These are phyloP conservation scores for Amaranthus tricolor DNA, from an alignment of 179 eudicot genomes.

Conservation along the genomic window DNA sequence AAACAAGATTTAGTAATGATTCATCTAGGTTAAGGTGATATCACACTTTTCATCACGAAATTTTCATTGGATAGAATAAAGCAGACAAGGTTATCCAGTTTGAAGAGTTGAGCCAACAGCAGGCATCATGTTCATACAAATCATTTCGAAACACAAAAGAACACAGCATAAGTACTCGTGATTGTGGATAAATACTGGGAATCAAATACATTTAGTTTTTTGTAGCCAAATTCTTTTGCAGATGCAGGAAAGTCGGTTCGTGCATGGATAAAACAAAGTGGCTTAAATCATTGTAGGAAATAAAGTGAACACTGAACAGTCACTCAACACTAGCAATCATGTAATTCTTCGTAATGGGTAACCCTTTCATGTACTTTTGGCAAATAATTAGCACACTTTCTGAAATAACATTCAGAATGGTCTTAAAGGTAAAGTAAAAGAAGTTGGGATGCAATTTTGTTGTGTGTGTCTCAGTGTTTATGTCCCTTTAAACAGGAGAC, in stretches of 20 bases:
- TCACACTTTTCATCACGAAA: background rate
- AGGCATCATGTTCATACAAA: conserved; percentile 17
- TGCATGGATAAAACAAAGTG: conserved; percentile 1
- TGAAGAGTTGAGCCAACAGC: background rate
- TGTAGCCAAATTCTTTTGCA: conserved; percentile 6
- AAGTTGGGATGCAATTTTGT: background rate
- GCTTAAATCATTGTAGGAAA: conserved; percentile 7
- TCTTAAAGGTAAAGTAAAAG: conserved; percentile 16
- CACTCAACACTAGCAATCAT: conserved; percentile 16
- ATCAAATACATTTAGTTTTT: conserved; percentile 1
- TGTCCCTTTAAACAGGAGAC: conserved; percentile 10
- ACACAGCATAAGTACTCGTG: conserved; percentile 17
- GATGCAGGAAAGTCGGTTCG: background rate
- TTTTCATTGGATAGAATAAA: background rate
- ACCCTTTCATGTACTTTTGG: conserved; percentile 15
- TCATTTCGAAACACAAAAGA: conserved; percentile 19
- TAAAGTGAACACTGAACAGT: conserved; percentile 19
- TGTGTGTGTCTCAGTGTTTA: conserved; percentile 13
- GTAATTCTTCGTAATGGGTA: conserved; percentile 2
- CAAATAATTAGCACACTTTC: conserved; percentile 10
- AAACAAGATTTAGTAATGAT: no score
- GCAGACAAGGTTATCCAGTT: background rate
- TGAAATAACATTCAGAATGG: conserved; percentile 17
- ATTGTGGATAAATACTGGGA: conserved; percentile 4
- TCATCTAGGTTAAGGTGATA: no score